Evolutionary conservation across 2,329 filamentous ascomycete genomes (phyloP).

Genomic region (Phaeoacremonium minimum): DNA sequence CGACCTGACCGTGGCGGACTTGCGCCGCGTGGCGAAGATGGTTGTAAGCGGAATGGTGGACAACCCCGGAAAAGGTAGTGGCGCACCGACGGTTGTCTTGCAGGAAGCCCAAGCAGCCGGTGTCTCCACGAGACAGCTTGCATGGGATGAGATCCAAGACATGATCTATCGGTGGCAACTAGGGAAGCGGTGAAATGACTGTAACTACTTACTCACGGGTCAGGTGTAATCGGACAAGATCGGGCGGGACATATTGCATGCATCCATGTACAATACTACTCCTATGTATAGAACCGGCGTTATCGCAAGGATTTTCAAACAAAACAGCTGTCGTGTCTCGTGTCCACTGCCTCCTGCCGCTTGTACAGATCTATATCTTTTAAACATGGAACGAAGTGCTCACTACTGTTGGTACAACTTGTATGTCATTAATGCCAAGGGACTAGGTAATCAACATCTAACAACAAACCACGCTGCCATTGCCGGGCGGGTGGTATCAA

Average conservation of each 20-base stretch:
- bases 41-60: conserved; percentile 74
- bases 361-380: too few species aligned
- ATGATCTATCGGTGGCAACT: conserved; percentile 80
- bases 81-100: conserved; percentile 88
- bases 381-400: too few species aligned
- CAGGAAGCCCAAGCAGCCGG: conserved; percentile 82
- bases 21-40: conserved; percentile 73
- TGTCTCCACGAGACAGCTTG: conserved; percentile 61
- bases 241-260: neutral
- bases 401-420: too few species aligned
- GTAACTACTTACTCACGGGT: neutral
- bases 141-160: conserved; percentile 88
- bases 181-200: conserved; percentile 48
- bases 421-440: too few species aligned
- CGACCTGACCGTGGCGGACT: conserved; percentile 70
- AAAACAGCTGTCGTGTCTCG: too few species aligned
- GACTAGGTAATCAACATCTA: too few species aligned
- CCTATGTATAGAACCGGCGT: neutral
- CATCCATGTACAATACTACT: neutral
- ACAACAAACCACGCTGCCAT: too few species aligned
- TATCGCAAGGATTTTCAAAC: too few species aligned
- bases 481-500: too few species aligned
- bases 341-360: too few species aligned
- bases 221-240: neutral
- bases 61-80: conserved; percentile 74